Evolutionary conservation across 2,329 filamentous ascomycete species (phyloP), one percentile per base, ranked within the genome.

Genomic region (Sporothrix variecibatus): DNA sequence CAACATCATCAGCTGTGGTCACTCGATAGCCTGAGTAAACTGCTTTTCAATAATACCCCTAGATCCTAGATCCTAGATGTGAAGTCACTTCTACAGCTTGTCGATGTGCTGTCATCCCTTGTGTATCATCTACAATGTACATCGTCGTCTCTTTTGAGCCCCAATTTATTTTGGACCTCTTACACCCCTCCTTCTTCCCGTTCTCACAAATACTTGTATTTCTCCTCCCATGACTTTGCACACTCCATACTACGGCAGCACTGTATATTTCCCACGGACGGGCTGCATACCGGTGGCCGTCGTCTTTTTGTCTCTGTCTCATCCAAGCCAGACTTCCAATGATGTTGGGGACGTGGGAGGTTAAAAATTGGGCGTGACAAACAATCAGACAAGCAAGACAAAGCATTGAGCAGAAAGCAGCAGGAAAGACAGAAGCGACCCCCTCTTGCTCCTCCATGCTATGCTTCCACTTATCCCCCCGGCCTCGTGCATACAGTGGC

Each of bases 251-350:
- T 26, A 68, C 43, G 2, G 43, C 46, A 53, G 67, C 23, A 28
- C 28, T 69, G 67, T 46, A 69, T 56, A 51, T 23, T 53, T 17
- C 51, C 28, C 34, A 38, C 46, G 28, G 31, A 17, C 20, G 28
- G 65, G 26, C 28, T 51, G 46, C 40, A 69, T 69, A 53, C 67
- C 28, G 46, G 65, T 68, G 43, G 46, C 65, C 65, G 7, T 34
- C 12, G n/a, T 23, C 28, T 8, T 15, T 28, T n/a, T 56, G 9
- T 23, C 60, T n/a, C 60, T 23, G 26, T 34, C 26, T 38, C 28
- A 34, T 2, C 9, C 28, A 20, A 26, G 3, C 46, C 28, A 11
- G 43, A 51, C 43, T 4, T 17, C 65, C 34, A 51, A n/a, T 40
- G 26, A 68, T 26, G 8, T 43, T 26, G 43, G 40, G 26, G 40